Base-by-base conservation (phyloP, 176 grass and related monocot genomes). In the Ampelocalamus luodianensis region DNA sequence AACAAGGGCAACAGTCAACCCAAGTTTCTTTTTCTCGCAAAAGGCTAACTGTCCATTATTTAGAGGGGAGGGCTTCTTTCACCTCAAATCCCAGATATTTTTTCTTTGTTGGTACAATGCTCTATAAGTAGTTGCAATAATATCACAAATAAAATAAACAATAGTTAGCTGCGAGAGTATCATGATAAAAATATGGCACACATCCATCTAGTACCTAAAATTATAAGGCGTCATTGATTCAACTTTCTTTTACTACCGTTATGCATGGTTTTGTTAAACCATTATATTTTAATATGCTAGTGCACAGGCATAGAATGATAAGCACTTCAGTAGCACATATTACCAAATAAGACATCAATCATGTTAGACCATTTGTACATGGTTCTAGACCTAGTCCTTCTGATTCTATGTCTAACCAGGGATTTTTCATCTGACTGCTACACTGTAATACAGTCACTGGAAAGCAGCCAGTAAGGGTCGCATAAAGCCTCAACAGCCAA, bases 331-430 rank as follows among this genome's bases (percentile, higher is more conserved):
- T 49, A 38, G 18, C 11, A 73, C 51, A 76, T 40, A 20, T 40
- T 67, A 80, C 54, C 32, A 43, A 69, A 76, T 27, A 60, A 51
- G 3, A 73, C 10, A 80, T 80, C 49, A 32, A 34, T 23, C 17
- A 83, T 73, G 68, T 48, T 61, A 69, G 56, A 34, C 26, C 51
- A 72, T 59, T 29, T 43, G 15, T 59, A 69, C 36, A 29, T 29
- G 9, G 26, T 22, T 82, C 18, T 27, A 44, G 26, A 72, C 43
- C 42, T 67, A 37, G 62, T 51, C 32, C 63, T 65, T 79, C 12
- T 80, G 78, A 53, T 80, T 46, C 27, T 67, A 80, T 67, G 62
- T 63, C 42, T 76, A 81, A 85, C 53, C 5, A 58, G 46, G 1
- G 9, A 27, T 27, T 59, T 87, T 88, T 84, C 48, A 82, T 70